phyloP scores from a whole-genome alignment of 2,329 filamentous ascomycete genomes.

The Talaromyces sp. region DNA sequence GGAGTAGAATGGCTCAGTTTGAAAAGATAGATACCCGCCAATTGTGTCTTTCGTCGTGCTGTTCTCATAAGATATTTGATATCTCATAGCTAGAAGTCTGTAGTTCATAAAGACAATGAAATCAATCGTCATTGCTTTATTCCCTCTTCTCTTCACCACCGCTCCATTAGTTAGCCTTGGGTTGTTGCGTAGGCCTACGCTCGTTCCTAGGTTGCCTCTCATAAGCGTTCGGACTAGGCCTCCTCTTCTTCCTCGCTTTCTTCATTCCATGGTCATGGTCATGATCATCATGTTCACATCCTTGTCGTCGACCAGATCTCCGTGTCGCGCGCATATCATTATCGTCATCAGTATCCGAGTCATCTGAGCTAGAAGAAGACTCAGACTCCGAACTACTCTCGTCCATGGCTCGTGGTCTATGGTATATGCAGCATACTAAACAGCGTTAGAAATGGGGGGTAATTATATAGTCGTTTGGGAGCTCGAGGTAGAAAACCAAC shows the following conservation, averaged over 20 bases:
- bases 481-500: constrained; percentile 44
- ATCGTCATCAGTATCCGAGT: constrained; percentile 15
- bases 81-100: constrained; percentile 11
- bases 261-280: constrained; percentile 21
- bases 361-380: constrained; percentile 42
- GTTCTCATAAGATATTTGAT: not conserved
- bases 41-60: constrained; percentile 1
- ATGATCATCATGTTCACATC: constrained; percentile 12
- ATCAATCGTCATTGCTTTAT: not conserved
- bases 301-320: constrained; percentile 18
- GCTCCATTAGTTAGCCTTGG: not conserved
- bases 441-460: not conserved
- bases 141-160: not conserved
- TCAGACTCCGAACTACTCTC: constrained; percentile 65
- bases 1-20: not conserved
- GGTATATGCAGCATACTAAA: constrained; percentile 97
- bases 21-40: constrained; percentile 11
- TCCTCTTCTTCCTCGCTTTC: constrained; percentile 23
- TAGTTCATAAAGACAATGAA: constrained; percentile 1
- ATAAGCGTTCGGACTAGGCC: constrained; percentile 44
- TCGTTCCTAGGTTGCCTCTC: constrained; percentile 40
- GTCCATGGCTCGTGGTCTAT: constrained; percentile 72
- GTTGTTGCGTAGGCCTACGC: not conserved
- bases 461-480: not conserved
- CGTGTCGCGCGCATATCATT: constrained; percentile 6